Conservation (phyloP, 2,329 filamentous ascomycete species). For the Clarireedia hainanense region DNA sequence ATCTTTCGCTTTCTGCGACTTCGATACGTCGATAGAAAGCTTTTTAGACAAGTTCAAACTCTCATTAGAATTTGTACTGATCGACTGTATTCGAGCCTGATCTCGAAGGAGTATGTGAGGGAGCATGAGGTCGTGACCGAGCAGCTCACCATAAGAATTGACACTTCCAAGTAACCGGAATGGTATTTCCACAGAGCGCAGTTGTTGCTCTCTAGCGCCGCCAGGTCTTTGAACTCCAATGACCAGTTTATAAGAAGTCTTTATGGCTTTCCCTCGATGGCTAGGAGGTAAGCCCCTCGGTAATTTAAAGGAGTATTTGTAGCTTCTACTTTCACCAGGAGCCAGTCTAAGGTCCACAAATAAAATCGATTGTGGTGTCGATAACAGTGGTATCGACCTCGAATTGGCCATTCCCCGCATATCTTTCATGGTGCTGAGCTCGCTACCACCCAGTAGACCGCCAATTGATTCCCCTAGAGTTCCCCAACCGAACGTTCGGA, state of each 20-base stretch:
- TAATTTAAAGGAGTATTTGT: conserved; percentile 77
- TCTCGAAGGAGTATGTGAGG: conserved; percentile 87
- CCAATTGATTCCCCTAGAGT: conserved; percentile 81
- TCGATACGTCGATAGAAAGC: conserved; percentile 23
- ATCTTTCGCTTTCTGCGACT: conserved; percentile 20
- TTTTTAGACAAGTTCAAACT: conserved; percentile 9
- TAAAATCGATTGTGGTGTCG: conserved; percentile 87
- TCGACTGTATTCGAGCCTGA: conserved; percentile 45
- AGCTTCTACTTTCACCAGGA: conserved; percentile 82
- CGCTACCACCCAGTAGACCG: conserved; percentile 75
- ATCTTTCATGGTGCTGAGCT: conserved; percentile 89
- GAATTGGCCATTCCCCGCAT: conserved; percentile 85
- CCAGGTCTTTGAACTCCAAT: conserved; percentile 86
- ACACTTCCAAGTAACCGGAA: conserved; percentile 92
- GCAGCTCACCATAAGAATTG: conserved; percentile 76
- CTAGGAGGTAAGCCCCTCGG: conserved; percentile 86
- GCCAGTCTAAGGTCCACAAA: conserved; percentile 87
- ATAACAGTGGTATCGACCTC: conserved; percentile 83
- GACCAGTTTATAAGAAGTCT: conserved; percentile 83
- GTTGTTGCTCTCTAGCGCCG: conserved; percentile 68
- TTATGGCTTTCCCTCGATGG: conserved; percentile 86
- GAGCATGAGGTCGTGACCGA: conserved; percentile 89
- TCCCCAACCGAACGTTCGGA: conserved; percentile 81
- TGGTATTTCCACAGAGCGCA: conserved; percentile 85
- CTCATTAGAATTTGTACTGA: conserved; percentile 17